Evolutionary conservation across 768 basidiomycete species (phyloP).

Genomic region (Boletus coccyginus): DNA sequence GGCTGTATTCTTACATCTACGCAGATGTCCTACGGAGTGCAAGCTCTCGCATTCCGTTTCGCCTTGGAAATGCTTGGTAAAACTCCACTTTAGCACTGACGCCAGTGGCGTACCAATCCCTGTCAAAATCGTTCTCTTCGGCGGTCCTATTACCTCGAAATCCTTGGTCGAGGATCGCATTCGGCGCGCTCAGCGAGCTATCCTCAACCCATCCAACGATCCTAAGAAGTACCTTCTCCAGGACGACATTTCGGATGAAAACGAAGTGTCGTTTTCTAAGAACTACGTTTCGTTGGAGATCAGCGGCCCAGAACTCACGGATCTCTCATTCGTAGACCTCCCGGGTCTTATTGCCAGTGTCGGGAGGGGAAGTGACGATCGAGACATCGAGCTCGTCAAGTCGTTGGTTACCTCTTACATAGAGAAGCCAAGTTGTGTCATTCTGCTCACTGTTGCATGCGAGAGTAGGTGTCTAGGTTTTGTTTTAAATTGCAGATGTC

Average conservation of each 20-base stretch:
- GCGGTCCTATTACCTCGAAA: slow-evolving; percentile 48
- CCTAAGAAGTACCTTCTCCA: slow-evolving; percentile 12
- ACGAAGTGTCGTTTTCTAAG: slow-evolving; percentile 43
- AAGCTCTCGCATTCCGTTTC: slow-evolving; percentile 41
- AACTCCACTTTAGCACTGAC: slow-evolving; percentile 45
- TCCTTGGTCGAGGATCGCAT: slow-evolving; percentile 62
- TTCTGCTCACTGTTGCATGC: slow-evolving; percentile 60
- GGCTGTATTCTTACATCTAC: not conserved
- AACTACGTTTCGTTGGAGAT: slow-evolving; percentile 60
- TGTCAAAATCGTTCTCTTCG: slow-evolving; percentile 42
- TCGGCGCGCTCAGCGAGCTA: slow-evolving; percentile 60
- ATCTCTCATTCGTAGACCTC: slow-evolving; percentile 64
- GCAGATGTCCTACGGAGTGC: slow-evolving; percentile 58
- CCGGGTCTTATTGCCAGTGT: slow-evolving; percentile 64
- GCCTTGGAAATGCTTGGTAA: slow-evolving; percentile 51
- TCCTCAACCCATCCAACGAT: slow-evolving; percentile 51
- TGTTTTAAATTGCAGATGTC: slow-evolving; percentile 29
- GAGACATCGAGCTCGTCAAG: slow-evolving; percentile 62
- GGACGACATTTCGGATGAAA: slow-evolving; percentile 10
- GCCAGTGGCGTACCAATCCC: slow-evolving; percentile 36
- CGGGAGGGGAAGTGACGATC: slow-evolving; percentile 43
- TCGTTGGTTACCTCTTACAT: slow-evolving; percentile 60
- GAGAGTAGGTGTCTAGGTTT: slow-evolving; percentile 19
- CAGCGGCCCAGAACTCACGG: slow-evolving; percentile 55
- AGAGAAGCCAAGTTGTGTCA: slow-evolving; percentile 62